phyloP scores from a whole-genome alignment of 805 yeast genomes.

The Candida silvatica region DNA sequence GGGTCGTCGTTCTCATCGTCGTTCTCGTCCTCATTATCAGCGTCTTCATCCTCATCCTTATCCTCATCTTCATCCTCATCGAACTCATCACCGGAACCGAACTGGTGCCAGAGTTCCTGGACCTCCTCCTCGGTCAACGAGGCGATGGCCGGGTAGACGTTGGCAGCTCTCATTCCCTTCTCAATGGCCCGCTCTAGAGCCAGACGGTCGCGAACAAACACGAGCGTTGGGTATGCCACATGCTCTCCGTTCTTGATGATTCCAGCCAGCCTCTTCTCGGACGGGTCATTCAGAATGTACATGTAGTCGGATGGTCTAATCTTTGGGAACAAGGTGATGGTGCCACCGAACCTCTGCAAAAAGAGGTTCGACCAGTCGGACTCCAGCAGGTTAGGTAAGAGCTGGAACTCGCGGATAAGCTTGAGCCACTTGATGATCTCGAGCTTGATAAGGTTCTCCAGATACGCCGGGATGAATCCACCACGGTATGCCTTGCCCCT shows the following conservation, averaged over 20 bases:
- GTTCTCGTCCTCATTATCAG: constrained; percentile 6
- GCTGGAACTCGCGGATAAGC: constrained; percentile 53
- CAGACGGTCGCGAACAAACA: constrained; percentile 56
- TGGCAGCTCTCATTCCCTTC: constrained; percentile 30
- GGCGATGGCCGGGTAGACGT: not conserved
- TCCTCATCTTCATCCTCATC: constrained; percentile 4
- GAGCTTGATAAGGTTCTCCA: constrained; percentile 60
- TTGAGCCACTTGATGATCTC: constrained; percentile 76
- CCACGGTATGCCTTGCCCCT: constrained; percentile 58
- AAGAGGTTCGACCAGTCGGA: constrained; percentile 79
- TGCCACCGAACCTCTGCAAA: constrained; percentile 66
- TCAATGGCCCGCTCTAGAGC: constrained; percentile 59
- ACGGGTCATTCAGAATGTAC: constrained; percentile 62
- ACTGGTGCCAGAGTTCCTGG: too few relatives aligned
- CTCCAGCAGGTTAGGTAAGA: constrained; percentile 59
- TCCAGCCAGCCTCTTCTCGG: constrained; percentile 42
- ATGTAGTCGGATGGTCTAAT: constrained; percentile 49
- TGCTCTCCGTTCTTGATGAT: constrained; percentile 57
- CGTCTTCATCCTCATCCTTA: constrained; percentile 8
- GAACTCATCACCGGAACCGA: too few relatives aligned
- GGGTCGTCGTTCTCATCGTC: constrained; percentile 8
- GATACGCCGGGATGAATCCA: constrained; percentile 65
- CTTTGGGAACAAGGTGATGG: constrained; percentile 72
- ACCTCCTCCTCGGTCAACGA: too few relatives aligned
- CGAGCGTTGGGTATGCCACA: constrained; percentile 56